Base-by-base conservation (phyloP, 345 rosid genomes). In the Linum tenue region DNA sequence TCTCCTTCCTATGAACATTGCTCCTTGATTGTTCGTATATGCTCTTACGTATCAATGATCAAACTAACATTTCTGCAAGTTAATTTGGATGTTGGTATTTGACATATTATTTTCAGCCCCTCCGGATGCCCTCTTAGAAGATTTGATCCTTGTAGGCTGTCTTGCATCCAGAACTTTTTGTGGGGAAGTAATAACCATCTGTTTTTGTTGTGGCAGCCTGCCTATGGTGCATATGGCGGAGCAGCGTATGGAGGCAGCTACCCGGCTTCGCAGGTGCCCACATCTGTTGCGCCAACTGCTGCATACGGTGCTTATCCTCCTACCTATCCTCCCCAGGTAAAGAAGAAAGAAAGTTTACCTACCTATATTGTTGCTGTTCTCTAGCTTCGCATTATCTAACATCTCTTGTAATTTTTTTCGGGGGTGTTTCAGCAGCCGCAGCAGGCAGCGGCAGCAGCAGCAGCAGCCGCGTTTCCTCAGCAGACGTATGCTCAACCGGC, bases 231-330 rank as follows among this genome's bases (percentile, higher is more conserved):
- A 51, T 94, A 90, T 80, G 74, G 83, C 61, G 84, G 82, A 40
- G 53, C 53, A 15, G 53, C 53, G 14, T 94, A 94, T 73, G 83
- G 86, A 6, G 70, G 87, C 64, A 79, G 83, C 68, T 90, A 90
- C 65, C 55, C 92, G 1, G 64, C 79, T 57, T 88, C 91, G 12
- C 97, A 87, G 64, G 81, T 70, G 59, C 83, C 94, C n/a, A 51
- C 94, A 7, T 75, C 98, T 0, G 87, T 70, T 60, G 86, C 96
- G 53, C 99, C 79, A 67, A 73, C 73, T 59, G 79, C 86, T 64
- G 76, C 84, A 3, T 95, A 91, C 79, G 89, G 84, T 43, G 83
- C 90, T 70, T 95, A 91, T 79, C 95, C 96, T 60, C 65, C 89
- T 10, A 76, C 87, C 3, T 89, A 86, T 80, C 85, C 95, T 64